Percentiles rank a stretch among this genome's conserved stretches.
phyloP scores from a whole-genome alignment of 169 alveolate genomes.

The Plasmodium vivax region DNA sequence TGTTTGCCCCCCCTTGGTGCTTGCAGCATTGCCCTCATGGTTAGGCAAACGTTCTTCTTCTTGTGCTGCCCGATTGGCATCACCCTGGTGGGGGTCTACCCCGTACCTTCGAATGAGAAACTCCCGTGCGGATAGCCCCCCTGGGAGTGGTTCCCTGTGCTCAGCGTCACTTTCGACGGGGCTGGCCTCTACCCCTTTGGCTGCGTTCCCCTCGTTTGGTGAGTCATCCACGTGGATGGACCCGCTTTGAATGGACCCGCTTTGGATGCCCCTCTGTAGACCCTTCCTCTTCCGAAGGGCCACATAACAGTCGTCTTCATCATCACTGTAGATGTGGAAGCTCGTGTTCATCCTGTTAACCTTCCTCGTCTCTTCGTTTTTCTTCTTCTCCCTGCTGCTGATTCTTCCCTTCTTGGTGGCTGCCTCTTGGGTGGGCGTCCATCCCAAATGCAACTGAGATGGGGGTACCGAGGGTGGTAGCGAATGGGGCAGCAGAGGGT shows the following conservation, averaged over 20 bases:
- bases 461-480: not conserved
- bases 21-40: not conserved
- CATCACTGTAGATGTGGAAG: slow-evolving; percentile 68
- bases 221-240: not conserved
- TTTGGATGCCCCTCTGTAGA: not conserved
- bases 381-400: slow-evolving; percentile 27
- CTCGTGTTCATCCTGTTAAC: slow-evolving; percentile 71
- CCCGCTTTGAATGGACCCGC: not conserved
- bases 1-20: not conserved
- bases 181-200: not conserved
- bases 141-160: not conserved
- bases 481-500: not conserved
- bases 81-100: not conserved
- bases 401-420: slow-evolving; percentile 12
- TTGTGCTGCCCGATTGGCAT: not conserved
- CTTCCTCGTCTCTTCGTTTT: slow-evolving; percentile 28
- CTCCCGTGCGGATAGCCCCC: not conserved
- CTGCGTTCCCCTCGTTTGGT: not conserved
- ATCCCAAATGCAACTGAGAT: not conserved
- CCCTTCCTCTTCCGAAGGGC: slow-evolving; percentile 31
- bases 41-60: not conserved
- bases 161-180: not conserved
- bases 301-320: slow-evolving; percentile 45
- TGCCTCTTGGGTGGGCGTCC: not conserved
- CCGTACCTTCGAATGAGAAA: not conserved